A percentile compares a stretch with the other conserved stretches of the same genome.
Conservation (phyloP, 495 filamentous ascomycete genomes). For the Pseudevernia furfuracea region DNA sequence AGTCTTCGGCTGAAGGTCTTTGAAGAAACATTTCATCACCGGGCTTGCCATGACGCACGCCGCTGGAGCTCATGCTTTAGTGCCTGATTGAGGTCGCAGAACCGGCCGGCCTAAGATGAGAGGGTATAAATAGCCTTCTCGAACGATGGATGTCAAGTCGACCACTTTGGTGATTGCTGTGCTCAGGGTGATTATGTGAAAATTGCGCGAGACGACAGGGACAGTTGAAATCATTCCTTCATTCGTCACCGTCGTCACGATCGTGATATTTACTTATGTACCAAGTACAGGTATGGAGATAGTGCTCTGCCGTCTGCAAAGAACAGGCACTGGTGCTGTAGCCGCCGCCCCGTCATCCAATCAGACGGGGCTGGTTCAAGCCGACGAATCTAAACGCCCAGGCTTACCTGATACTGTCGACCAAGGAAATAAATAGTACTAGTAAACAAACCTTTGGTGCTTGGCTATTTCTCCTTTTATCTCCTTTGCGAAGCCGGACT, state of each 20-base stretch:
- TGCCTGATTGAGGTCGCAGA: slow-evolving; percentile 10
- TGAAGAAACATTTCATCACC: slow-evolving; percentile 69
- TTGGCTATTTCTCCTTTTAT: too few relatives aligned
- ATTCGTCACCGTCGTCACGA: not conserved
- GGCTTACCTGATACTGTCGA: not conserved
- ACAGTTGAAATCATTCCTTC: not conserved
- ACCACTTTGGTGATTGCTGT: not conserved
- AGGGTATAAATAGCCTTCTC: slow-evolving; percentile 16
- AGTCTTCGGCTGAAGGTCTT: slow-evolving; percentile 47
- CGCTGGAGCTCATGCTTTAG: slow-evolving; percentile 26
- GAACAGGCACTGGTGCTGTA: not conserved
- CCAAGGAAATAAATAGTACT: too few relatives aligned
- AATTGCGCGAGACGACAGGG: not conserved
- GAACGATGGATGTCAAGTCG: slow-evolving; percentile 1
- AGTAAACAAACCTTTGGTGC: too few relatives aligned
- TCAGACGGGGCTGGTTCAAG: not conserved
- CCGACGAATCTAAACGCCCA: not conserved
- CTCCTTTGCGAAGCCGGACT: not conserved
- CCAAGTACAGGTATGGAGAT: not conserved
- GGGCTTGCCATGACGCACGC: slow-evolving; percentile 41
- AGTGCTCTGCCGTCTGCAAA: not conserved
- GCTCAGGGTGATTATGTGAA: not conserved
- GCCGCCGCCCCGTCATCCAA: not conserved
- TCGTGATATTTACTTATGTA: not conserved
- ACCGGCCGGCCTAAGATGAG: slow-evolving; percentile 10